Percentiles rank a stretch among this genome's conserved stretches.
These are phyloP conservation scores for Begonia masoniana DNA, from an alignment of 306 rosid genomes.

Conservation along the genomic window DNA sequence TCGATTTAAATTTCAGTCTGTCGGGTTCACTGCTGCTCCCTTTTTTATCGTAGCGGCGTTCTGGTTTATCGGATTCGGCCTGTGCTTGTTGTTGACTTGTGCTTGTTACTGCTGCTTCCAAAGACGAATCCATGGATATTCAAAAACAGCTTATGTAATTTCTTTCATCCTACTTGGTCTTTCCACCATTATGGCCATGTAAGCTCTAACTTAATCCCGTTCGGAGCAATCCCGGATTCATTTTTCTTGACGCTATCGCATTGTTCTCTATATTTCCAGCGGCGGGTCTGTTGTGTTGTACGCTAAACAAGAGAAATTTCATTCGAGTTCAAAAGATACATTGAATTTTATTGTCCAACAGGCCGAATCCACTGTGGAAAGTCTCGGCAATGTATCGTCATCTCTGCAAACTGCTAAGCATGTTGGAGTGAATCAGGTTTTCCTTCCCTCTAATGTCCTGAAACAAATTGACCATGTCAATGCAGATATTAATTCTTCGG, in stretches of 20 bases:
- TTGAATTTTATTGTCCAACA: constrained; percentile 44
- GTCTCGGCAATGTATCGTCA: constrained; percentile 41
- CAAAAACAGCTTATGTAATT: constrained; percentile 14
- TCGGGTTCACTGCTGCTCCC: constrained; percentile 46
- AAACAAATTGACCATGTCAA: constrained; percentile 37
- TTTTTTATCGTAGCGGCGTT: constrained; percentile 35
- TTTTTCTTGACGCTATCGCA: too few species aligned
- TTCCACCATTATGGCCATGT: constrained; percentile 33
- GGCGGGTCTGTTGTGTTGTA: constrained; percentile 41
- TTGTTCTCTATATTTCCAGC: neutral
- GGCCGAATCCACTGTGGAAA: constrained; percentile 36
- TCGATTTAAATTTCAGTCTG: constrained; percentile 28
- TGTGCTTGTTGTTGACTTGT: constrained; percentile 21
- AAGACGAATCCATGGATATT: constrained; percentile 9
- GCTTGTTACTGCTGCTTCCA: constrained; percentile 19
- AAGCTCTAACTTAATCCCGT: neutral
- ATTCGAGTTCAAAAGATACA: constrained; percentile 33
- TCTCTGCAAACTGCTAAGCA: constrained; percentile 54
- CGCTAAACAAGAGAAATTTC: constrained; percentile 61
- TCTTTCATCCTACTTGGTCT: constrained; percentile 21
- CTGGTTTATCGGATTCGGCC: constrained; percentile 41
- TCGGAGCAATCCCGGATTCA: neutral
- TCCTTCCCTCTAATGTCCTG: constrained; percentile 40
- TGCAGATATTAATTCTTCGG: constrained; percentile 39
- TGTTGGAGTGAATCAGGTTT: constrained; percentile 35